Conservation (phyloP, 306 rosid genomes). For the Gillenia trifoliata region DNA sequence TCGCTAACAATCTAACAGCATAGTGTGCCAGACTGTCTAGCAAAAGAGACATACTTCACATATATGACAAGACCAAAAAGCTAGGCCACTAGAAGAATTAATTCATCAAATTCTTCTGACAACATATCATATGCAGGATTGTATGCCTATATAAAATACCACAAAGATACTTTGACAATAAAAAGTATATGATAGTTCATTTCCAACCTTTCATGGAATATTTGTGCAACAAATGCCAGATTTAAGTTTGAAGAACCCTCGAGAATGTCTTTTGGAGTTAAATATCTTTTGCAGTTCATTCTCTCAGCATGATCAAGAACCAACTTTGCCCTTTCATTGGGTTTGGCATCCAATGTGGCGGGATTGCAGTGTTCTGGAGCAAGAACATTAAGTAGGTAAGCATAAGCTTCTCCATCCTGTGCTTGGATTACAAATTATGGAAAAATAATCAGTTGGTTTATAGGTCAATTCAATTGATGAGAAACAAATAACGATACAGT, state of each 20-base stretch:
- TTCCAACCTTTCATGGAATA: slow-evolving; percentile 81
- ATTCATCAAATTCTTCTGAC: neutral
- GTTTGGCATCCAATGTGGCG: slow-evolving; percentile 66
- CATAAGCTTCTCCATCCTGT: slow-evolving; percentile 94
- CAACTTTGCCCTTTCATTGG: slow-evolving; percentile 61
- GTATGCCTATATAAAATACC: neutral
- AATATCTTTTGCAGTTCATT: slow-evolving; percentile 91
- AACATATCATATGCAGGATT: slow-evolving; percentile 1
- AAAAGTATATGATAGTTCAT: neutral
- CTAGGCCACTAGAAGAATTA: neutral
- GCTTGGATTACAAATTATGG: slow-evolving; percentile 1
- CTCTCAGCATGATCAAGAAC: slow-evolving; percentile 95
- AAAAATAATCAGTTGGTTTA: slow-evolving; percentile 10
- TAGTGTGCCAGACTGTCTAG: neutral
- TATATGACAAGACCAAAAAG: neutral
- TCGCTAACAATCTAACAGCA: neutral
- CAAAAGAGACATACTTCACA: neutral
- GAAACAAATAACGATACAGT: neutral
- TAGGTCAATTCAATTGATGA: slow-evolving; percentile 2
- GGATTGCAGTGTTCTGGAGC: slow-evolving; percentile 88
- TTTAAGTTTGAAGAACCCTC: slow-evolving; percentile 88
- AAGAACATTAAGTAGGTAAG: slow-evolving; percentile 89
- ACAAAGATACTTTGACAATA: neutral
- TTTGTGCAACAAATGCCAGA: slow-evolving; percentile 91
- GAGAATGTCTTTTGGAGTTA: slow-evolving; percentile 66